phyloP scores from a whole-genome alignment of 495 filamentous ascomycete genomes.

The Penicillium macrosclerotiorum region DNA sequence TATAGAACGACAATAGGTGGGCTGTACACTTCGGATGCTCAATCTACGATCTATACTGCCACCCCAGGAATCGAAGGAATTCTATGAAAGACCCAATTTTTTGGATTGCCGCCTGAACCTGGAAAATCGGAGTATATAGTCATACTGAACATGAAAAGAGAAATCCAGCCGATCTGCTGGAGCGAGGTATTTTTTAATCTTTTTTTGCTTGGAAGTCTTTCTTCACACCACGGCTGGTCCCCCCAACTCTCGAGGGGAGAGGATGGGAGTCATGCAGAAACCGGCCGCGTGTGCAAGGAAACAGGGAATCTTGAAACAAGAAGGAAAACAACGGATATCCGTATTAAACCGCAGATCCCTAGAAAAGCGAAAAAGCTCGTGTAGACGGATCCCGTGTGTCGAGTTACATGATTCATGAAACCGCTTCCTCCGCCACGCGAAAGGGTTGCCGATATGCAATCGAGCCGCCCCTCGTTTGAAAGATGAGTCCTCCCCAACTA shows the following conservation, averaged over 20 bases:
- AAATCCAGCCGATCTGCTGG: conserved; percentile 35
- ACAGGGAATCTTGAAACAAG: conserved; percentile 32
- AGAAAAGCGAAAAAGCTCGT: conserved; percentile 26
- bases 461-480: conserved; percentile 41
- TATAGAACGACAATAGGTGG: too few species aligned
- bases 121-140: conserved; percentile 38
- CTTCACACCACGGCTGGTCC: conserved; percentile 38
- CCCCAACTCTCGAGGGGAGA: conserved; percentile 5
- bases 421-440: conserved; percentile 28
- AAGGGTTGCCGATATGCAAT: conserved; percentile 39
- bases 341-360: conserved; percentile 36
- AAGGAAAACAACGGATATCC: conserved; percentile 34
- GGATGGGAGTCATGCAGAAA: conserved; percentile 31
- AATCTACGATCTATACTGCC: neutral
- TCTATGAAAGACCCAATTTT: conserved; percentile 27
- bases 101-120: conserved; percentile 38
- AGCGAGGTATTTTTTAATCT: conserved; percentile 42
- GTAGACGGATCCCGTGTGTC: conserved; percentile 36
- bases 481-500: conserved; percentile 43
- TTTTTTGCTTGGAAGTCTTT: conserved; percentile 41
- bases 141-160: conserved; percentile 44
- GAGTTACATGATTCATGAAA: conserved; percentile 47
- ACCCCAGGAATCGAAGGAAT: neutral
- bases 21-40: too few species aligned
- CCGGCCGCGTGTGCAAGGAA: conserved; percentile 29